Percentiles rank a stretch among this genome's conserved stretches.
phyloP scores from a whole-genome alignment of 2,329 filamentous ascomycete genomes.

The Chrysosporium queenslandicum region DNA sequence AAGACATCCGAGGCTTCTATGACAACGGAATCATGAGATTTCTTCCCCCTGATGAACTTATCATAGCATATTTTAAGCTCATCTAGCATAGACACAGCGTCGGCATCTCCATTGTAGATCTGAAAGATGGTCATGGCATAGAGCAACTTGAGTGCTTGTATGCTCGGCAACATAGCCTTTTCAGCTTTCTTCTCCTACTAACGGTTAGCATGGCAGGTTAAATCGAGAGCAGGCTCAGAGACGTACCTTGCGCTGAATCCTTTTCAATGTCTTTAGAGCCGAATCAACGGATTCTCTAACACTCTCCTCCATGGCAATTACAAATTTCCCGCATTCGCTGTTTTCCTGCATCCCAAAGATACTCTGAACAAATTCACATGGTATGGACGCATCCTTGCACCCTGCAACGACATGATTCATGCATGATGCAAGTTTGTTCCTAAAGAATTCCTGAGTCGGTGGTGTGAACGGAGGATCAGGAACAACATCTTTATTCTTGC shows the following conservation, averaged over 20 bases:
- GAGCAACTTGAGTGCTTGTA: constrained; percentile 64
- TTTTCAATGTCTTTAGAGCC: constrained; percentile 35
- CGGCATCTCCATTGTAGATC: constrained; percentile 78
- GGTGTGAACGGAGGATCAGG: constrained; percentile 40
- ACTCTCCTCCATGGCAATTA: constrained; percentile 41
- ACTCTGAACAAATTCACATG: constrained; percentile 33
- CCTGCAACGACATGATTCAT: constrained; percentile 43
- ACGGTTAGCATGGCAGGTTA: constrained; percentile 21
- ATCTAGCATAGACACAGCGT: constrained; percentile 70
- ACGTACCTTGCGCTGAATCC: constrained; percentile 30
- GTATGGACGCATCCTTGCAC: constrained; percentile 30
- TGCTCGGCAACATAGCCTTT: constrained; percentile 35
- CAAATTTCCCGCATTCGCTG: constrained; percentile 32
- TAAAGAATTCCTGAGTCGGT: constrained; percentile 43
- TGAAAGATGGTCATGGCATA: constrained; percentile 79
- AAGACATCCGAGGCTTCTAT: constrained; percentile 55
- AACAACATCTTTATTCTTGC: constrained; percentile 17
- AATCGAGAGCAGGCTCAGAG: neutral
- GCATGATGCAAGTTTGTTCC: constrained; percentile 46
- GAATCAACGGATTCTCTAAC: constrained; percentile 35
- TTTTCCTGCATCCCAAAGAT: constrained; percentile 33
- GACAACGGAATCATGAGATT: constrained; percentile 43
- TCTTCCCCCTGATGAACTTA: constrained; percentile 46
- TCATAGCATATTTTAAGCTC: constrained; percentile 71
- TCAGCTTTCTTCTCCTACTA: constrained; percentile 45